These are phyloP conservation scores for Pseudoperonospora humuli DNA, from an alignment of 352 stramenopile genomes.

Conservation along the genomic window DNA sequence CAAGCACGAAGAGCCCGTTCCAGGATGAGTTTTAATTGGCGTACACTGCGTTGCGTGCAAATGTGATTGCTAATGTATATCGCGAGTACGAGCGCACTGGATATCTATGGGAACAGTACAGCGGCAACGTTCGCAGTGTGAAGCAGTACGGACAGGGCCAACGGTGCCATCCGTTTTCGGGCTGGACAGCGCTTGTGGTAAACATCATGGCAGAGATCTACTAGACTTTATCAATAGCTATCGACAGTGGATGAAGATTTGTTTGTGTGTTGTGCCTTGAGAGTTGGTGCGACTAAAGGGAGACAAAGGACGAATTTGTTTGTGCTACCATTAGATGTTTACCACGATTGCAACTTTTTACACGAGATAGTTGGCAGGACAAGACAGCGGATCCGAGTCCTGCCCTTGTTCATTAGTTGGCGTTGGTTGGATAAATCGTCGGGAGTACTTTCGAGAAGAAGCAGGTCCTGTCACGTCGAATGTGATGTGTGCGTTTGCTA, in stretches of 20 bases:
- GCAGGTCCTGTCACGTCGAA: slow-evolving; percentile 8
- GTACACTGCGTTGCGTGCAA: slow-evolving; percentile 46
- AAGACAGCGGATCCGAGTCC: slow-evolving; percentile 37
- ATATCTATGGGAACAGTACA: slow-evolving; percentile 93
- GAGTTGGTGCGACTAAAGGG: no score
- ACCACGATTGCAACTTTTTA: no score
- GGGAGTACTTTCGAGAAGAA: slow-evolving; percentile 19
- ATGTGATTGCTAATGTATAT: slow-evolving; percentile 60
- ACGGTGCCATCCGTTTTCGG: slow-evolving; percentile 89
- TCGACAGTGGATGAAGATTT: not conserved
- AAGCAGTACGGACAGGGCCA: slow-evolving; percentile 70
- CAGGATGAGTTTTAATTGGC: slow-evolving; percentile 29
- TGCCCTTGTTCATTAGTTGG: slow-evolving; percentile 6
- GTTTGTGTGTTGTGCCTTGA: not conserved
- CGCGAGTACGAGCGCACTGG: slow-evolving; percentile 82
- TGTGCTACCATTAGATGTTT: no score
- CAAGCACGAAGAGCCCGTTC: slow-evolving; percentile 33
- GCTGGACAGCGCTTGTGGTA: slow-evolving; percentile 90
- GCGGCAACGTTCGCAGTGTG: slow-evolving; percentile 44
- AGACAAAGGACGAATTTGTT: no score
- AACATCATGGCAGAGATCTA: slow-evolving; percentile 92
- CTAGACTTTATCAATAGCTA: slow-evolving; percentile 23
- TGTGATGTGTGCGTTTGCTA: slow-evolving; percentile 21
- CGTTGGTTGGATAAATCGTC: slow-evolving; percentile 14
- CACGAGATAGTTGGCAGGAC: slow-evolving; percentile 49